These are phyloP conservation scores for Houttuynia cordata DNA, from an alignment of 164 flowering plant genomes.

Conservation along the genomic window DNA sequence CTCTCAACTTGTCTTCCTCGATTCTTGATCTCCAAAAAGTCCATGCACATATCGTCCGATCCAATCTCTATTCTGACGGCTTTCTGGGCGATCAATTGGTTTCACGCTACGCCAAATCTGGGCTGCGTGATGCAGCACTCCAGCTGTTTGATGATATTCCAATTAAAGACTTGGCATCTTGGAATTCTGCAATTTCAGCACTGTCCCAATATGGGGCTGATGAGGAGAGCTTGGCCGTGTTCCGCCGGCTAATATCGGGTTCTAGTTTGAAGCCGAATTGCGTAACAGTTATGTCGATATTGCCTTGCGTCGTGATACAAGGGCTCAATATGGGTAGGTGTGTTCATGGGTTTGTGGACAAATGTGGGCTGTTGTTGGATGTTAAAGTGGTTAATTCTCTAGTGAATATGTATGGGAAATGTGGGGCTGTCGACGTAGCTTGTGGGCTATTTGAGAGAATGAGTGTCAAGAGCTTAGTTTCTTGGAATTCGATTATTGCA, in stretches of 20 bases:
- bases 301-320: background rate
- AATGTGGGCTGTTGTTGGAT: background rate
- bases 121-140: background rate
- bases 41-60: background rate
- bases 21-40: background rate
- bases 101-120: slow-evolving; percentile 1
- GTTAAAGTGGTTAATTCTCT: slow-evolving; percentile 5
- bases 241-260: background rate
- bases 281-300: slow-evolving; percentile 1
- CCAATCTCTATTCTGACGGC: background rate
- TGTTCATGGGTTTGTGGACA: background rate
- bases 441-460: background rate
- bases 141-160: slow-evolving; percentile 2
- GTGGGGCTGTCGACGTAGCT: background rate
- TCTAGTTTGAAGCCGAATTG: background rate
- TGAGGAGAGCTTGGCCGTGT: background rate
- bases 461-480: background rate
- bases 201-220: background rate
- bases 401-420: slow-evolving; percentile 5
- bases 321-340: background rate
- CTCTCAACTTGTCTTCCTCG: background rate
- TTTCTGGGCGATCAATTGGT: slow-evolving; percentile 5
- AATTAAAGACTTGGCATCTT: slow-evolving; percentile 1
- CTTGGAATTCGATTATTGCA: background rate
- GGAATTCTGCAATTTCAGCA: slow-evolving; percentile 5